Percentiles rank a stretch among this genome's conserved stretches.
phyloP scores from a whole-genome alignment of 768 basidiomycete genomes.

The Neoboletus subvelutipes region DNA sequence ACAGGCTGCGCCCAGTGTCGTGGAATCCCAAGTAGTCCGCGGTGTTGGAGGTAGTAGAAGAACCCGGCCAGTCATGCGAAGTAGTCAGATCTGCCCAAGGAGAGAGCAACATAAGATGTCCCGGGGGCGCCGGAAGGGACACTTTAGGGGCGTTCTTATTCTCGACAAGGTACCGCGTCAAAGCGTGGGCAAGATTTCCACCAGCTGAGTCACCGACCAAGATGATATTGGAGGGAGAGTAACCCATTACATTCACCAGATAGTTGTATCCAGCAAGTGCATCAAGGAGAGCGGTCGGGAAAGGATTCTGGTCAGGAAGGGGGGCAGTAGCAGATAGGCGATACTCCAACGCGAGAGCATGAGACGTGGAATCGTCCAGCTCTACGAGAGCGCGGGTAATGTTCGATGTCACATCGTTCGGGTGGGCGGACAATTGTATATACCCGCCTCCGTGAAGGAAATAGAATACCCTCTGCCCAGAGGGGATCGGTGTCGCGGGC shows the following conservation, averaged over 20 bases:
- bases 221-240: constrained; percentile 59
- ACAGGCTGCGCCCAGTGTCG: constrained; percentile 19
- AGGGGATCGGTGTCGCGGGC: constrained; percentile 37
- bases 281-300: constrained; percentile 76
- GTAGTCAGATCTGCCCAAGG: constrained; percentile 52
- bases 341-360: constrained; percentile 68
- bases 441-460: constrained; percentile 67
- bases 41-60: constrained; percentile 39
- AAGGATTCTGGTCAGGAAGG: constrained; percentile 48
- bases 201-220: constrained; percentile 77
- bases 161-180: constrained; percentile 61
- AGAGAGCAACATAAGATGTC: constrained; percentile 51
- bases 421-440: constrained; percentile 53
- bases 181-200: constrained; percentile 65
- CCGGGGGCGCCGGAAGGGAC: constrained; percentile 45
- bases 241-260: constrained; percentile 56
- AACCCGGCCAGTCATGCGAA: constrained; percentile 39
- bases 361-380: constrained; percentile 42
- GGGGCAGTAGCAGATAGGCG: constrained; percentile 54
- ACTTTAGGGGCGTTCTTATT: constrained; percentile 32
- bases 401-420: constrained; percentile 45
- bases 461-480: constrained; percentile 59
- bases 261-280: constrained; percentile 72
- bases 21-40: constrained; percentile 26
- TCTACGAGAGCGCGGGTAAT: constrained; percentile 50